Conservation (phyloP, 2,329 filamentous ascomycete species). For the Fusarium nygamai region DNA sequence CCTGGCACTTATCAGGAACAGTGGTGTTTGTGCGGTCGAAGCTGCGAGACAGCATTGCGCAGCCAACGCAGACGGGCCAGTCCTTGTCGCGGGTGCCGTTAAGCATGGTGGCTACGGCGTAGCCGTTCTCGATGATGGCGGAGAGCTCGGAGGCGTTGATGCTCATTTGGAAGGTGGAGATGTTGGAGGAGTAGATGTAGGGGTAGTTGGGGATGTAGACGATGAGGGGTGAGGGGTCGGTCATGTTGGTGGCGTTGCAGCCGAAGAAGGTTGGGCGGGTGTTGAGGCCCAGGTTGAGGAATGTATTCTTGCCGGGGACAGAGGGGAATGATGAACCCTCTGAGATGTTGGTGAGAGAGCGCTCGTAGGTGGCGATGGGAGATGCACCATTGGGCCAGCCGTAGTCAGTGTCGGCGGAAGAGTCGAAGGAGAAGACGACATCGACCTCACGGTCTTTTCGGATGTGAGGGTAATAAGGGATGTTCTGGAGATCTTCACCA, state of each 20-base stretch:
- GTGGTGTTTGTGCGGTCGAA: constrained; percentile 74
- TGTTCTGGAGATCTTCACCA: constrained; percentile 81
- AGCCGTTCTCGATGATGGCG: constrained; percentile 86
- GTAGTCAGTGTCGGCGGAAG: constrained; percentile 67
- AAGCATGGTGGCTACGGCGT: constrained; percentile 82
- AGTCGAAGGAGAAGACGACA: constrained; percentile 73
- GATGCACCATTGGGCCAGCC: constrained; percentile 71
- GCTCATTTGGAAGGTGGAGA: constrained; percentile 76
- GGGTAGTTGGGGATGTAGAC: constrained; percentile 86
- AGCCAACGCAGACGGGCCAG: constrained; percentile 88
- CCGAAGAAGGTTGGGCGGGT: constrained; percentile 71
- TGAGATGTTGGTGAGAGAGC: constrained; percentile 58
- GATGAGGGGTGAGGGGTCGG: constrained; percentile 70
- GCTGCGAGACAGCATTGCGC: constrained; percentile 83
- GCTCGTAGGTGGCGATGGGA: constrained; percentile 66
- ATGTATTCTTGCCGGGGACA: constrained; percentile 65
- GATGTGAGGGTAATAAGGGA: constrained; percentile 75
- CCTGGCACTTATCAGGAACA: constrained; percentile 75
- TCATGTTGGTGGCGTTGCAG: constrained; percentile 66
- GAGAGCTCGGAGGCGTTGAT: constrained; percentile 76
- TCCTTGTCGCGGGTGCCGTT: constrained; percentile 78
- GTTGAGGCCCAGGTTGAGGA: constrained; percentile 68
- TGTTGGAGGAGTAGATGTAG: constrained; percentile 80
- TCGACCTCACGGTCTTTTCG: constrained; percentile 63
- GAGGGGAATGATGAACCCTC: constrained; percentile 67